These are phyloP conservation scores for Syzygium aqueum DNA, from an alignment of 345 rosid species.

Conservation along the genomic window DNA sequence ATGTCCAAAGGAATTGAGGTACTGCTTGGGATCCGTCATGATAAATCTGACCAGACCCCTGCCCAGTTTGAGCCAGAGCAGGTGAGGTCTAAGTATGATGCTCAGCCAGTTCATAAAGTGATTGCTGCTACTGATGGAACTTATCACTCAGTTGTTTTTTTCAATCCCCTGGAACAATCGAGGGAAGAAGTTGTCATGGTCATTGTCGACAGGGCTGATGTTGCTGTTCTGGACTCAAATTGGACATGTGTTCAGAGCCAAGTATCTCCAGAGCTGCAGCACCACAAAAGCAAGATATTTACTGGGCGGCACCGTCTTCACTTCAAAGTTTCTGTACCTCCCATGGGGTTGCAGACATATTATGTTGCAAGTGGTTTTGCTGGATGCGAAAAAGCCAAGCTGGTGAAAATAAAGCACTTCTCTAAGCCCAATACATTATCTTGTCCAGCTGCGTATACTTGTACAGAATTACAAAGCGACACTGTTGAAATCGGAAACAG, in stretches of 20 bases:
- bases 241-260: conserved; percentile 93
- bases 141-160: conserved; percentile 63
- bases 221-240: conserved; percentile 72
- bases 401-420: conserved; percentile 43
- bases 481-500: conserved; percentile 50
- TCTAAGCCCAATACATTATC: conserved; percentile 38
- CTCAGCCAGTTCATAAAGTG: conserved; percentile 63
- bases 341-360: conserved; percentile 86
- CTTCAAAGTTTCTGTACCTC: conserved; percentile 91
- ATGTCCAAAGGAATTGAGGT: conserved; percentile 94
- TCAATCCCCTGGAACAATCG: conserved; percentile 80
- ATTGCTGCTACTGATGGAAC: conserved; percentile 65
- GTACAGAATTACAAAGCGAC: conserved; percentile 53
- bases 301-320: conserved; percentile 79
- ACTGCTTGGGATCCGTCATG: conserved; percentile 75
- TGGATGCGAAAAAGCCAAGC: conserved; percentile 79
- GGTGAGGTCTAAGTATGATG: conserved; percentile 77
- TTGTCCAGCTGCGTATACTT: conserved; percentile 71
- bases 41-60: conserved; percentile 64
- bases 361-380: conserved; percentile 68
- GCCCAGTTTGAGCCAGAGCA: conserved; percentile 77
- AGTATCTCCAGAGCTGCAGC: conserved; percentile 88
- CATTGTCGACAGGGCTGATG: conserved; percentile 62
- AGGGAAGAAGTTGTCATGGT: conserved; percentile 81
- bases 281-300: conserved; percentile 51